Conservation (phyloP, 2,329 filamentous ascomycete species). For the Didymella pinodella region DNA sequence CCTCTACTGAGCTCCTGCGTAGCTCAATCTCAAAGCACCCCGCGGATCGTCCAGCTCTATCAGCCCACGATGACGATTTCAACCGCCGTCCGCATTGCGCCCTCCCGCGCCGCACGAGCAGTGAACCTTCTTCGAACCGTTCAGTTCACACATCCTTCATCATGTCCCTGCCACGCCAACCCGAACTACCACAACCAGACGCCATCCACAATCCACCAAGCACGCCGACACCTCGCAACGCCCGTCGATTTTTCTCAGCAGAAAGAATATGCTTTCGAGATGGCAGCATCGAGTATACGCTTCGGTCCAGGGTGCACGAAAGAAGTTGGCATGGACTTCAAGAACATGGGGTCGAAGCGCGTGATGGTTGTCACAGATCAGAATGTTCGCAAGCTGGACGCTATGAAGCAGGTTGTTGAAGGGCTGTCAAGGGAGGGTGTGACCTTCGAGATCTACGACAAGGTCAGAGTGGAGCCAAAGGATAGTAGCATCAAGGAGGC, state of each 20-base stretch:
- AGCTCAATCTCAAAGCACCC: slow-evolving; percentile 1
- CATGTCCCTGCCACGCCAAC: slow-evolving; percentile 94
- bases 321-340: slow-evolving; percentile 97
- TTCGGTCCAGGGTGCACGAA: slow-evolving; percentile 93
- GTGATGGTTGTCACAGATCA: slow-evolving; percentile 92
- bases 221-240: slow-evolving; percentile 73
- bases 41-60: slow-evolving; percentile 3
- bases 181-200: slow-evolving; percentile 72
- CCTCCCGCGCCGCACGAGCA: slow-evolving; percentile 65
- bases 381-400: slow-evolving; percentile 81
- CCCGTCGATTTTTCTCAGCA: slow-evolving; percentile 74
- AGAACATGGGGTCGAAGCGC: slow-evolving; percentile 84
- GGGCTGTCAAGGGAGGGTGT: slow-evolving; percentile 80
- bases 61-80: slow-evolving; percentile 15
- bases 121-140: slow-evolving; percentile 83
- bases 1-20: not conserved
- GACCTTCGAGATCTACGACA: slow-evolving; percentile 80
- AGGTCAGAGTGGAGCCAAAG: slow-evolving; percentile 88
- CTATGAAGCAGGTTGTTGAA: slow-evolving; percentile 88
- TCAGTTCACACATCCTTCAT: slow-evolving; percentile 87
- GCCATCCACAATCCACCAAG: slow-evolving; percentile 57
- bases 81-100: slow-evolving; percentile 44
- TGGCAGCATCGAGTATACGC: slow-evolving; percentile 93
- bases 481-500: slow-evolving; percentile 91
- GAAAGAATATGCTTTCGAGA: slow-evolving; percentile 98